Percentiles rank a stretch among this genome's conserved stretches.
These are phyloP conservation scores for Astragalus glycyphyllos DNA, from an alignment of 306 rosid genomes.

Conservation along the genomic window DNA sequence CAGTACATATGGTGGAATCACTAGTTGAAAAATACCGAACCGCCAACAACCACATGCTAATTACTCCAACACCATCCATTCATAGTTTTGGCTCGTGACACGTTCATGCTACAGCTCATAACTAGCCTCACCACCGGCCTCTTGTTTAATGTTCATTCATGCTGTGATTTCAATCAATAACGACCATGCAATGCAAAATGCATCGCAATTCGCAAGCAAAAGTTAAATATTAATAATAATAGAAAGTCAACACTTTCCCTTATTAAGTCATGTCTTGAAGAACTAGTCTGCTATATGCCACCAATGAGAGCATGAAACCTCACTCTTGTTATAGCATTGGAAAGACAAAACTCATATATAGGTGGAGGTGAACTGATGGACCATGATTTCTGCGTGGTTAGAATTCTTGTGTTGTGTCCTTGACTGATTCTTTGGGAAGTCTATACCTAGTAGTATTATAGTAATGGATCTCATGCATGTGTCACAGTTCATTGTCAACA, in stretches of 20 bases:
- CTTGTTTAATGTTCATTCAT: slow-evolving; percentile 4
- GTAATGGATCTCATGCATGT: background rate
- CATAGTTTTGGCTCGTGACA: background rate
- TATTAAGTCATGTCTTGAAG: background rate
- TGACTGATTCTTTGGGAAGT: background rate
- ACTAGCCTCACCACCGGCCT: slow-evolving; percentile 1
- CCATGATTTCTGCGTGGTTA: slow-evolving; percentile 2
- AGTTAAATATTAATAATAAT: background rate
- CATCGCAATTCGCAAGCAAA: background rate
- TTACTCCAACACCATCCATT: background rate
- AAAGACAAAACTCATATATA: slow-evolving; percentile 31
- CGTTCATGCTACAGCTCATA: slow-evolving; percentile 1
- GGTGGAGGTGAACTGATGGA: slow-evolving; percentile 14
- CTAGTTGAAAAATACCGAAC: background rate
- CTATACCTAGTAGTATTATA: background rate
- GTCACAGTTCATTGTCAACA: slow-evolving; percentile 8
- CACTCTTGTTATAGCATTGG: background rate
- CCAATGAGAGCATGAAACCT: slow-evolving; percentile 24
- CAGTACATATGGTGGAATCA: background rate
- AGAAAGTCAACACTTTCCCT: slow-evolving; percentile 37
- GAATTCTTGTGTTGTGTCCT: background rate
- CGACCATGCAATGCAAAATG: slow-evolving; percentile 14
- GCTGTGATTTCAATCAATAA: background rate
- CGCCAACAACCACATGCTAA: slow-evolving; percentile 34
- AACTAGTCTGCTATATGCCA: slow-evolving; percentile 2